Conservation (phyloP, 768 basidiomycete species). For the Mycena kentingensis region DNA sequence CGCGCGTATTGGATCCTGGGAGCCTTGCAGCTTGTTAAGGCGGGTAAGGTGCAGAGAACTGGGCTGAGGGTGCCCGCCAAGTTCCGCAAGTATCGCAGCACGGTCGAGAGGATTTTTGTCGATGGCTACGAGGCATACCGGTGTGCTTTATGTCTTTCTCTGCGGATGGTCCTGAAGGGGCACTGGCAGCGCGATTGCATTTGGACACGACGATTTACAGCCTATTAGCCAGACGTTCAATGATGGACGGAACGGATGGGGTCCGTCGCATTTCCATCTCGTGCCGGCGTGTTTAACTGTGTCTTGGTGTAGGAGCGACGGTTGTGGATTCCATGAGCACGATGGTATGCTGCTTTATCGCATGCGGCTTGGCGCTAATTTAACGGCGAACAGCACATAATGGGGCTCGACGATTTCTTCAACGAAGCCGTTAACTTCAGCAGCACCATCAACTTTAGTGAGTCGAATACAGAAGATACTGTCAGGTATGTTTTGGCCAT, state of each 20-base stretch:
- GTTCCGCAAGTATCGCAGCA: no score
- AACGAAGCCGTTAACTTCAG: conserved; percentile 13
- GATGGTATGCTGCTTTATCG: not conserved
- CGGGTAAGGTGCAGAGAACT: no score
- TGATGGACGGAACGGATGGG: conserved; percentile 18
- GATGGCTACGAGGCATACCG: no score
- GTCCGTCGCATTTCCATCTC: conserved; percentile 1
- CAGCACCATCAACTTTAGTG: conserved; percentile 12
- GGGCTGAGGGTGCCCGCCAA: no score
- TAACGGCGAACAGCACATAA: not conserved
- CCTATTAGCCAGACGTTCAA: conserved; percentile 16
- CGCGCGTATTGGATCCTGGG: no score
- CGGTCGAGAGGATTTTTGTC: no score
- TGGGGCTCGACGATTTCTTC: conserved; percentile 14
- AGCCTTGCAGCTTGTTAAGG: no score
- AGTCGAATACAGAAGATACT: conserved; percentile 12
- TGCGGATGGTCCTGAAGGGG: no score
- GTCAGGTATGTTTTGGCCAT: conserved; percentile 13
- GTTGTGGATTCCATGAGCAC: conserved; percentile 12
- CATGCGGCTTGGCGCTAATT: not conserved
- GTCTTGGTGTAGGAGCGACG: conserved; percentile 12
- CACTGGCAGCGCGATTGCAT: no score
- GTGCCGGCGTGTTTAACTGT: not conserved
- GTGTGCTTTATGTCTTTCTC: no score
- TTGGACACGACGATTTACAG: conserved; percentile 16